These are phyloP conservation scores for Durusdinium trenchii DNA, from an alignment of 73 alveolate species.

Conservation along the genomic window DNA sequence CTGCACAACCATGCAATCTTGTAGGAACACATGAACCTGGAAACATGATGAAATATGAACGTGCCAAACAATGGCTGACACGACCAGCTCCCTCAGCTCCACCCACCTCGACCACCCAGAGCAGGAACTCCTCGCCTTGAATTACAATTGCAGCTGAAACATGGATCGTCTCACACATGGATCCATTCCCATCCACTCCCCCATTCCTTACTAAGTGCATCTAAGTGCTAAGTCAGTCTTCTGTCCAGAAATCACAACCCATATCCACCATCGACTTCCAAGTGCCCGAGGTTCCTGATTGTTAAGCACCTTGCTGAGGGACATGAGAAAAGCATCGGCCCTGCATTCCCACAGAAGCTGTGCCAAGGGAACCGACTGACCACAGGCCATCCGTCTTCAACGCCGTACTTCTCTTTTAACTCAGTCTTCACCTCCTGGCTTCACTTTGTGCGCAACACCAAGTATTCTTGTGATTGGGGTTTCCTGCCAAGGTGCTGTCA, in stretches of 20 bases:
- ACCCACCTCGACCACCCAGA: conserved; percentile 64
- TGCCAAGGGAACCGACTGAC: background rate
- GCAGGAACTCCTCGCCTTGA: conserved; percentile 53
- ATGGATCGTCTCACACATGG: no score
- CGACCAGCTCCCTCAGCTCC: background rate
- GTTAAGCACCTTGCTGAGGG: background rate
- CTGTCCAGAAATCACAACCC: no score
- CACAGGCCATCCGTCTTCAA: conserved; percentile 75
- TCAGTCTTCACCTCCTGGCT: conserved; percentile 43
- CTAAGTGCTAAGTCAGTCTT: no score
- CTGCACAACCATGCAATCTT: background rate
- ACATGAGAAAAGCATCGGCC: background rate
- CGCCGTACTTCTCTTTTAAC: conserved; percentile 54
- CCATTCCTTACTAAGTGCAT: no score
- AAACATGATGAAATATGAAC: no score
- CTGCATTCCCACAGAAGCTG: background rate
- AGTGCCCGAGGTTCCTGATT: background rate
- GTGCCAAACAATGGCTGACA: no score
- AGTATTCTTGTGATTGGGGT: background rate
- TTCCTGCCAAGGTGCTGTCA: background rate
- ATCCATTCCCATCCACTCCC: no score
- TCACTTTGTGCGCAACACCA: background rate
- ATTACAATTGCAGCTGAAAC: background rate
- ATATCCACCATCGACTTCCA: background rate
- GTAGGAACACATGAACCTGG: no score